Evolutionary conservation across 495 filamentous ascomycete species (phyloP), one percentile per base, ranked within the genome.

Genomic region (Tuber melanosporum): DNA sequence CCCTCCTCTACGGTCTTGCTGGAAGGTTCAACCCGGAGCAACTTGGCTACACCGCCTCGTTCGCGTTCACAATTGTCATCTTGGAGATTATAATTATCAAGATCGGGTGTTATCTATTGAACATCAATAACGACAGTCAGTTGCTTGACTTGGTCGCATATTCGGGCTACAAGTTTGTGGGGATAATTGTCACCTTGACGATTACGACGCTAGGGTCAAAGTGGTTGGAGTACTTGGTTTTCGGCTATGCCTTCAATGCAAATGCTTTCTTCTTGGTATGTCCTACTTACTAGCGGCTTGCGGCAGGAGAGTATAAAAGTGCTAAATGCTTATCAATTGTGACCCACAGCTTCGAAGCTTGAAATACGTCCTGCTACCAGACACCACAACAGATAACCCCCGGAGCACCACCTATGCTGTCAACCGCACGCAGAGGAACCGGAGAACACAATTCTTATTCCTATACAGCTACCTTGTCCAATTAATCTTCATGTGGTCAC

Each of bases 121-220:
- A 88, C 85, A 98, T 99, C 86, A 95, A 92, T 82, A 96, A 95
- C 82, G 78, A 80, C n/a, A 80, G 78, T 43, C 95, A 98, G 84
- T 87, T 99, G 44, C 88, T 98, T 77, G 95, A 99, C 79, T 86
- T 99, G 49, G 91, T 98, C 52, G 95, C 95, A 3, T 99, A 99
- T 84, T 94, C 92, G 6, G 96, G 96, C 8, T 99, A 99, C 85
- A 99, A 99, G 85, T 99, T 98, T 80, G 94, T 98, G 70, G 95
- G 95, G 10, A 94, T 97, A 76, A 88, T 92, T 73, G 97, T 92
- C 5, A 88, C 97, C 69, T 86, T 92, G 46, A 85, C 94, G 2
- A 90, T 92, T 20, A 92, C 94, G 85, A 87, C 93, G 36, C 66
- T 76, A 3, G 83, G 94, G 57, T 95, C 90, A 71, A 89, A 90